Conservation (phyloP, 1,284 basidiomycete species). For the Amylostereum areolatum region DNA sequence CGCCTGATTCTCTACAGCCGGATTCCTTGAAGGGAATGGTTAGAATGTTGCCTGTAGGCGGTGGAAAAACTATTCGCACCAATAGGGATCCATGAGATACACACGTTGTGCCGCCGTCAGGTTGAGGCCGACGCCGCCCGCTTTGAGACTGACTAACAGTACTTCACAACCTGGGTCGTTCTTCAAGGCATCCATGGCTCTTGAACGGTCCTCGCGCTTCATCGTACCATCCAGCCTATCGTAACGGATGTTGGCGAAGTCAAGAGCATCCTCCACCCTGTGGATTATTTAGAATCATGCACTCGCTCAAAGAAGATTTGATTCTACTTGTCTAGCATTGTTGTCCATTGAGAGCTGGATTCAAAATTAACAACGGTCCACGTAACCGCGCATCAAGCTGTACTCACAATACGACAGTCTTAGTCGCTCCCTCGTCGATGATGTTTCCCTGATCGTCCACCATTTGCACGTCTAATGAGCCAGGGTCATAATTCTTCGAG, state of each 20-base stretch:
- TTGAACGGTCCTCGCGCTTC: slow-evolving; percentile 88
- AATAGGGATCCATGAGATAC: slow-evolving; percentile 94
- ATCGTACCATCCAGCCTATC: slow-evolving; percentile 94
- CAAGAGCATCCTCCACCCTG: slow-evolving; percentile 85
- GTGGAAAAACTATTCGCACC: slow-evolving; percentile 42
- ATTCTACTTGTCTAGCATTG: slow-evolving; percentile 86
- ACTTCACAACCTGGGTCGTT: slow-evolving; percentile 83
- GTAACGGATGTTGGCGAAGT: slow-evolving; percentile 75
- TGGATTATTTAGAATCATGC: slow-evolving; percentile 7
- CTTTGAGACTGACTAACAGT: slow-evolving; percentile 90
- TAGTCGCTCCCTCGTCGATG: slow-evolving; percentile 62
- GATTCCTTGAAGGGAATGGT: slow-evolving; percentile 60
- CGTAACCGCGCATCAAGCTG: background rate
- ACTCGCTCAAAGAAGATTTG: background rate
- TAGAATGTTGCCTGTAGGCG: slow-evolving; percentile 2
- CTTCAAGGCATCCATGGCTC: slow-evolving; percentile 88
- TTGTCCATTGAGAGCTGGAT: slow-evolving; percentile 88
- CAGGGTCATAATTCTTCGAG: slow-evolving; percentile 79
- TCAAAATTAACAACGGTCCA: slow-evolving; percentile 4
- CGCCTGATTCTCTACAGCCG: slow-evolving; percentile 94
- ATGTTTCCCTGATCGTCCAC: slow-evolving; percentile 69
- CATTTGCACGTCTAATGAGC: slow-evolving; percentile 64
- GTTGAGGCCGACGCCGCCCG: slow-evolving; percentile 95
- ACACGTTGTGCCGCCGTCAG: slow-evolving; percentile 89
- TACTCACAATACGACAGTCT: slow-evolving; percentile 90